Evolutionary conservation across 2,329 filamentous ascomycete genomes (phyloP), one percentile per base, ranked within the genome.

Genomic region (Monosporascus sp.): DNA sequence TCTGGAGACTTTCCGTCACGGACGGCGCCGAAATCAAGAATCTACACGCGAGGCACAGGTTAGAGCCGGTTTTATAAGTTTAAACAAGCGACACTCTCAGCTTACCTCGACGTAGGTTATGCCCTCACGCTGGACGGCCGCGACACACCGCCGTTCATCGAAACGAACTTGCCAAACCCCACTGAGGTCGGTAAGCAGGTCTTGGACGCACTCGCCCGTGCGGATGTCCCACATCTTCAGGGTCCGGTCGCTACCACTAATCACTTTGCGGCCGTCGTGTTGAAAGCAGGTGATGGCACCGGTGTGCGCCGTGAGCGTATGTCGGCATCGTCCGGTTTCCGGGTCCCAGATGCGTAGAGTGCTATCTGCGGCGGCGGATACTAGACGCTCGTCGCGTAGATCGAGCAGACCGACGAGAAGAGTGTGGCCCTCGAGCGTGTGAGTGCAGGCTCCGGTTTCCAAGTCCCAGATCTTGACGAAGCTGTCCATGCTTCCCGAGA

Each of bases 81-180:
- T 25, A 7, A 2, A 20, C 35, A 48, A 2, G n/a, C 5, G n/a
- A 35, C 37, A 49, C 15, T 20, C 43, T 22, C 24, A 49, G 72
- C 85, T 75, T 70, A 96, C 94, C 83, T 99, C 94, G 54, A 99
- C 91, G 70, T 96, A 99, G 20, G 94, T 99, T 63, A 96, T 74
- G 64, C 85, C 87, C 60, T 96, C 90, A 52, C 94, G 83, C 76
- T 99, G 94, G 53, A 99, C 94, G 45, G 94, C 94, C 55, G 94
- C 94, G 53, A 99, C 94, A 69, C 94, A 99, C 69, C 93, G 83
- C 61, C 94, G 82, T 67, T 95, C 90, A 65, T 99, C 92, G 73
- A 99, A 99, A 65, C 94, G 94, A 65, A 99, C 94, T 74, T 99
- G 94, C 94, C 94, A 99, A 7, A 99, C 94, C n/a, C 93, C 92